Evolutionary conservation across 495 filamentous ascomycete genomes (phyloP).

Genomic region (Clavariopsis aquatica): DNA sequence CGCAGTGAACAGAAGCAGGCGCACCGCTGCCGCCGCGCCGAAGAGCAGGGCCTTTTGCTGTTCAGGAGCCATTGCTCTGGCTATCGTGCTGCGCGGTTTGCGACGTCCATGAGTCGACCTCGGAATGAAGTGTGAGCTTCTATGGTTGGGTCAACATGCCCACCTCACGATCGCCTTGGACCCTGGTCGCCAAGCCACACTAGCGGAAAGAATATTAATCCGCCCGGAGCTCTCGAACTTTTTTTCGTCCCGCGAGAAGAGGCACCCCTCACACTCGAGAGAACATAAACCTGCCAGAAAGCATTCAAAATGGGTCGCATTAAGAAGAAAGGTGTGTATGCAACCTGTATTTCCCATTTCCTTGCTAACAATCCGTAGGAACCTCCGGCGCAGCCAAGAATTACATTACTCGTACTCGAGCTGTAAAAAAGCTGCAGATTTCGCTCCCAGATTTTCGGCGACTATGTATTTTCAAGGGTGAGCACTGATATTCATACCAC

Average conservation of each 20-base stretch:
- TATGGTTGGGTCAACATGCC: not conserved
- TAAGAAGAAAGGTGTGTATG: slow-evolving; percentile 80
- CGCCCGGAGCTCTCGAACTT: slow-evolving; percentile 28
- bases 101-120: not conserved
- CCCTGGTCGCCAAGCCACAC: slow-evolving; percentile 12
- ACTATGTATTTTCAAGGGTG: slow-evolving; percentile 96
- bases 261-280: not conserved
- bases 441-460: slow-evolving; percentile 95
- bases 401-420: slow-evolving; percentile 95
- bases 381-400: slow-evolving; percentile 93
- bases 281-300: not conserved
- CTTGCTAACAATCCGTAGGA: slow-evolving; percentile 51
- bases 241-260: slow-evolving; percentile 28
- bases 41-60: slow-evolving; percentile 76
- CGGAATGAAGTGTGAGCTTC: not conserved
- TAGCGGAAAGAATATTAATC: not conserved
- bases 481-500: not conserved
- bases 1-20: slow-evolving; percentile 74
- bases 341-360: not conserved
- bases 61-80: slow-evolving; percentile 60
- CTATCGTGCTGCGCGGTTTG: not conserved
- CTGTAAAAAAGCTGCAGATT: slow-evolving; percentile 95
- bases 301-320: slow-evolving; percentile 49
- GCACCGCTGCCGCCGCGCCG: slow-evolving; percentile 70
- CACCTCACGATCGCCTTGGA: not conserved